phyloP scores from a whole-genome alignment of 2,329 filamentous ascomycete species.

The Parastagonospora avenae region DNA sequence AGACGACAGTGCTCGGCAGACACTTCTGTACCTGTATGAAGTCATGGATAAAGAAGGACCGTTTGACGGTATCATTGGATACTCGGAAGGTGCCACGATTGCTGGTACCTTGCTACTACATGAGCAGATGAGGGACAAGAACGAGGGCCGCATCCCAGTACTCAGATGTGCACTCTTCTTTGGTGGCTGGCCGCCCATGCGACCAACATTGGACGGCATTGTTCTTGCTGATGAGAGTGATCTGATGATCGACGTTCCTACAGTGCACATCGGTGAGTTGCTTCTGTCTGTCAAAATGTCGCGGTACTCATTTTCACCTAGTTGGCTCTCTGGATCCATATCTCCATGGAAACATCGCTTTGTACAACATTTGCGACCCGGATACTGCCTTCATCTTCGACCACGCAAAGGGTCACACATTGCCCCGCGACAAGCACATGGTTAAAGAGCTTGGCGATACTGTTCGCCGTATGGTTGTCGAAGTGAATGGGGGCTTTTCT shows the following conservation, averaged over 20 bases:
- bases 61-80: constrained; percentile 63
- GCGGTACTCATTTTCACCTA: neutral
- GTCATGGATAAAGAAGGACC: constrained; percentile 30
- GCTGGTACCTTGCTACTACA: constrained; percentile 51
- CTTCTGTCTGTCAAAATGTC: neutral
- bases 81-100: constrained; percentile 64
- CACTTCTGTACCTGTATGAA: constrained; percentile 25
- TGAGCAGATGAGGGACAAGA: constrained; percentile 23
- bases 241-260: constrained; percentile 48
- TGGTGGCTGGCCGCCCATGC: constrained; percentile 53
- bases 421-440: constrained; percentile 52
- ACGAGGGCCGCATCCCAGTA: constrained; percentile 20
- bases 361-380: constrained; percentile 66
- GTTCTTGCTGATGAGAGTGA: constrained; percentile 51
- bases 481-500: constrained; percentile 16
- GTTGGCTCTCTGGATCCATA: constrained; percentile 59
- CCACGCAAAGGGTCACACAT: constrained; percentile 67
- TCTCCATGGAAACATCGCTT: constrained; percentile 63
- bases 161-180: constrained; percentile 57
- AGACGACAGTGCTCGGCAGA: constrained; percentile 23
- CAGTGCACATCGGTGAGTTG: constrained; percentile 43
- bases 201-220: constrained; percentile 33
- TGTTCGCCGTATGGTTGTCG: constrained; percentile 31
- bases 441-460: constrained; percentile 37
- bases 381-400: constrained; percentile 67